Percentiles rank a stretch among this genome's conserved stretches.
phyloP scores from a whole-genome alignment of 2,329 filamentous ascomycete genomes.

The Hypoxylon sp. region DNA sequence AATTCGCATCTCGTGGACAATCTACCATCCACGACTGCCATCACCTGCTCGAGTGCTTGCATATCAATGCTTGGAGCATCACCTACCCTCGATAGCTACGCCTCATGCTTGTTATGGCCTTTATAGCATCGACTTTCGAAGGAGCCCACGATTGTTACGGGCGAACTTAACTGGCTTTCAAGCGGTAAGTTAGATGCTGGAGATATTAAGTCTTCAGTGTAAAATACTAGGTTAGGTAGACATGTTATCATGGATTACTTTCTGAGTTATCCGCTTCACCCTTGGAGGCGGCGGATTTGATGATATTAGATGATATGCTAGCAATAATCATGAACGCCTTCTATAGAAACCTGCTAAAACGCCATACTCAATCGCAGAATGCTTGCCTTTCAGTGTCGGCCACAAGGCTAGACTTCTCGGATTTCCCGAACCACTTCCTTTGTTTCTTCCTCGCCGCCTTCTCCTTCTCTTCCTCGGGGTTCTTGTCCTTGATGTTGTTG shows the following conservation, averaged over 20 bases:
- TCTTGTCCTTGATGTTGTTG: slow-evolving; percentile 67
- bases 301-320: slow-evolving; percentile 14
- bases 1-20: slow-evolving; percentile 31
- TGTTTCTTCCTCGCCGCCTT: slow-evolving; percentile 54
- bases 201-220: background rate
- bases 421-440: slow-evolving; percentile 41
- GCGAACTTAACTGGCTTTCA: background rate
- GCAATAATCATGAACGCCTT: slow-evolving; percentile 15
- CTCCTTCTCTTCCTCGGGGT: slow-evolving; percentile 59
- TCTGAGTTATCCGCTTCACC: background rate
- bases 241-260: background rate
- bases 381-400: slow-evolving; percentile 32
- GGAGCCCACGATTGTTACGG: background rate
- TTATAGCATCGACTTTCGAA: background rate
- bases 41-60: slow-evolving; percentile 23
- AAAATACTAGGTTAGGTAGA: background rate
- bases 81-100: background rate
- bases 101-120: background rate
- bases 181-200: background rate
- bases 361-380: slow-evolving; percentile 36
- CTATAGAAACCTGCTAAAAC: slow-evolving; percentile 34
- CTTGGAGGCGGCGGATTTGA: slow-evolving; percentile 1
- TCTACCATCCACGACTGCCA: slow-evolving; percentile 7
- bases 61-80: background rate
- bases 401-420: slow-evolving; percentile 37